Evolutionary conservation across 345 rosid species (phyloP).

Genomic region (Sonneratia alba): DNA sequence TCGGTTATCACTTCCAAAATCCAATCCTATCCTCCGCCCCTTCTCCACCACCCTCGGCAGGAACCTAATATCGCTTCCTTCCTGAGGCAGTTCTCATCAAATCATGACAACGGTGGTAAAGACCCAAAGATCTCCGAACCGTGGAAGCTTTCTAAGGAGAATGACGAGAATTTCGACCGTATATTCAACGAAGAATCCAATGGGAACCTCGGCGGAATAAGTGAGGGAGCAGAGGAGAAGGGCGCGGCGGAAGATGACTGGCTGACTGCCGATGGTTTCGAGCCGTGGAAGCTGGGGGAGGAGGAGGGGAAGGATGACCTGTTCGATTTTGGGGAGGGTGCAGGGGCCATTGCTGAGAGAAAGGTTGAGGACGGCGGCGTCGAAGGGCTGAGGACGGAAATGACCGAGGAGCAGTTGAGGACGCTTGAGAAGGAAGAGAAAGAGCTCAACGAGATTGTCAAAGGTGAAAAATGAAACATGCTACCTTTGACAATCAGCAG

Average conservation of each 20-base stretch:
- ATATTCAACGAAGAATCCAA: conserved; percentile 22
- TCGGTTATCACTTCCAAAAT: conserved; percentile 28
- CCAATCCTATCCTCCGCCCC: conserved; percentile 10
- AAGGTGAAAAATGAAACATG: conserved; percentile 28
- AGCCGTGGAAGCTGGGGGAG: conserved; percentile 41
- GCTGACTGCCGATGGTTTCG: conserved; percentile 21
- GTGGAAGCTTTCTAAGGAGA: conserved; percentile 50
- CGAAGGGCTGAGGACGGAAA: conserved; percentile 17
- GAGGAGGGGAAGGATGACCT: conserved; percentile 25
- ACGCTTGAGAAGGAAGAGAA: conserved; percentile 51
- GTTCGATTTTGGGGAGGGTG: conserved; percentile 32
- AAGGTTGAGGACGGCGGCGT: conserved; percentile 7
- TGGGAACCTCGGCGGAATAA: conserved; percentile 20
- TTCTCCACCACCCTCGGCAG: conserved; percentile 4
- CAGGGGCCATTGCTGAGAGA: conserved; percentile 9
- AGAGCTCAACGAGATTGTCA: conserved; percentile 40
- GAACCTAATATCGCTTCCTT: conserved; percentile 21
- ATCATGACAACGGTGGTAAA: conserved; percentile 16
- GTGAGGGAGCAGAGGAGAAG: conserved; percentile 15
- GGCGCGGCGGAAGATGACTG: conserved; percentile 20
- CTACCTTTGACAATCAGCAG: not conserved
- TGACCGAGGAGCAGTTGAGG: conserved; percentile 29
- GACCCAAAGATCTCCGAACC: conserved; percentile 14
- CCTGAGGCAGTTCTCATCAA: conserved; percentile 35
- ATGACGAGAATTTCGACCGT: conserved; percentile 27